phyloP scores from a whole-genome alignment of 2,329 filamentous ascomycete genomes.

The Didymella lethalis region DNA sequence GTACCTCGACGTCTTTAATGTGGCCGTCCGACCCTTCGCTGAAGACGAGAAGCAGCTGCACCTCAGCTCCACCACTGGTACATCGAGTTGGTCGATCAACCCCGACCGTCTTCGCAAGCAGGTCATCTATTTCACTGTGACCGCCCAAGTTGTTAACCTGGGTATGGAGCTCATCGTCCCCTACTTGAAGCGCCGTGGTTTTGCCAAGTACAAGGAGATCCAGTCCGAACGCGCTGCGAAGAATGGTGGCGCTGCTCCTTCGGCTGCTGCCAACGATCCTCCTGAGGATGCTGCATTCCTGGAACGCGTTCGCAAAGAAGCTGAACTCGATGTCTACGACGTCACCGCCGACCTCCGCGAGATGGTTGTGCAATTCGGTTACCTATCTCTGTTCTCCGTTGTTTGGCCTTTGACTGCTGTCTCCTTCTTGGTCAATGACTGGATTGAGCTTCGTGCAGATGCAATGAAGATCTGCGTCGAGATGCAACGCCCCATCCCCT shows the following conservation, averaged over 20 bases:
- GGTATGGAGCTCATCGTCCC: slow-evolving; percentile 85
- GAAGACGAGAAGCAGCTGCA: slow-evolving; percentile 76
- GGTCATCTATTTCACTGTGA: slow-evolving; percentile 95
- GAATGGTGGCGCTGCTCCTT: slow-evolving; percentile 61
- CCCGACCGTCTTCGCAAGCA: slow-evolving; percentile 84
- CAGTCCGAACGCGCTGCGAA: slow-evolving; percentile 67
- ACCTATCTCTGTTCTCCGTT: slow-evolving; percentile 88
- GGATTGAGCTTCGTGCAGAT: slow-evolving; percentile 92
- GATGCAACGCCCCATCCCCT: slow-evolving; percentile 87
- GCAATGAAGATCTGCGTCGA: slow-evolving; percentile 92
- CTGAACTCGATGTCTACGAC: slow-evolving; percentile 83
- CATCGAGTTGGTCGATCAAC: slow-evolving; percentile 75
- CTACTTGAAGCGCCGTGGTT: slow-evolving; percentile 79
- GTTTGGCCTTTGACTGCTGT: slow-evolving; percentile 93
- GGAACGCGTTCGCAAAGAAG: slow-evolving; percentile 80
- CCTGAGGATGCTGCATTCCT: slow-evolving; percentile 84
- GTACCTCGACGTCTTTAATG: slow-evolving; percentile 81
- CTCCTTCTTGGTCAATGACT: slow-evolving; percentile 93
- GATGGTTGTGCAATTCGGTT: slow-evolving; percentile 69
- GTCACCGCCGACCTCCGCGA: slow-evolving; percentile 91
- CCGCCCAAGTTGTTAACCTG: slow-evolving; percentile 89
- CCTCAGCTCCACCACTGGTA: slow-evolving; percentile 55
- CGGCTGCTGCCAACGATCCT: slow-evolving; percentile 66
- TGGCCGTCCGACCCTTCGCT: slow-evolving; percentile 76
- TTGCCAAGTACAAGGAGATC: slow-evolving; percentile 80